phyloP scores from a whole-genome alignment of 805 yeast genomes.

The Candida maris region DNA sequence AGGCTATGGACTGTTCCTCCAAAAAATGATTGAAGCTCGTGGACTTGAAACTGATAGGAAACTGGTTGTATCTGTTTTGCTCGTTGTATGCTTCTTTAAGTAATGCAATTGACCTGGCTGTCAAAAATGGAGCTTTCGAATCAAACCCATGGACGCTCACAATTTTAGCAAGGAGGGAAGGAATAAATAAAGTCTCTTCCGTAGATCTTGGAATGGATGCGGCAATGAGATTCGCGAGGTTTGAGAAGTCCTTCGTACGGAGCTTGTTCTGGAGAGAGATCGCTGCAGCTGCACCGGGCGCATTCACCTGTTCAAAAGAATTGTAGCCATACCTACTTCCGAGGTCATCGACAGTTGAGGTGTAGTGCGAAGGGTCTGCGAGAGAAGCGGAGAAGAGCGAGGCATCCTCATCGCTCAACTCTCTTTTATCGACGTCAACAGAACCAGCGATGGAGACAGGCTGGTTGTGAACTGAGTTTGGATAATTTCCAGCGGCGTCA shows the following conservation, averaged over 20 bases:
- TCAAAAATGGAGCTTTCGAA: conserved; percentile 63
- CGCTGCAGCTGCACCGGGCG: conserved; percentile 74
- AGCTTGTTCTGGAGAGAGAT: conserved; percentile 48
- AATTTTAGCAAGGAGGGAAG: conserved; percentile 64
- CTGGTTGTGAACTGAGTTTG: conserved; percentile 54
- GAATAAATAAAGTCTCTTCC: conserved; percentile 72
- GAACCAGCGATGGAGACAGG: conserved; percentile 68
- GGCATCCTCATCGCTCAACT: conserved; percentile 46
- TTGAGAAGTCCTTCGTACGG: conserved; percentile 41
- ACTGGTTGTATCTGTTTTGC: conserved; percentile 29
- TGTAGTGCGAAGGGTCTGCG: conserved; percentile 16
- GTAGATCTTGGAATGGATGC: conserved; percentile 73
- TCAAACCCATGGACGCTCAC: conserved; percentile 70
- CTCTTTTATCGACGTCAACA: conserved; percentile 44
- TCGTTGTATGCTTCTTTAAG: conserved; percentile 50
- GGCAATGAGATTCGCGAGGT: conserved; percentile 58
- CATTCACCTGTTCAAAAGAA: conserved; percentile 62
- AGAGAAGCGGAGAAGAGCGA: conserved; percentile 27
- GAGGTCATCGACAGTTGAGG: conserved; percentile 21
- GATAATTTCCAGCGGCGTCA: conserved; percentile 53
- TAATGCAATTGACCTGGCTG: conserved; percentile 69
- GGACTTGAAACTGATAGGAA: conserved; percentile 30
- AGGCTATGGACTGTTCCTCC: conserved; percentile 40
- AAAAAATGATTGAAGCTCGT: conserved; percentile 38
- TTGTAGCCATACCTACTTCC: conserved; percentile 25